phyloP scores from a whole-genome alignment of 2,329 filamentous ascomycete species.

The Zelopaecilomyces penicillatus region DNA sequence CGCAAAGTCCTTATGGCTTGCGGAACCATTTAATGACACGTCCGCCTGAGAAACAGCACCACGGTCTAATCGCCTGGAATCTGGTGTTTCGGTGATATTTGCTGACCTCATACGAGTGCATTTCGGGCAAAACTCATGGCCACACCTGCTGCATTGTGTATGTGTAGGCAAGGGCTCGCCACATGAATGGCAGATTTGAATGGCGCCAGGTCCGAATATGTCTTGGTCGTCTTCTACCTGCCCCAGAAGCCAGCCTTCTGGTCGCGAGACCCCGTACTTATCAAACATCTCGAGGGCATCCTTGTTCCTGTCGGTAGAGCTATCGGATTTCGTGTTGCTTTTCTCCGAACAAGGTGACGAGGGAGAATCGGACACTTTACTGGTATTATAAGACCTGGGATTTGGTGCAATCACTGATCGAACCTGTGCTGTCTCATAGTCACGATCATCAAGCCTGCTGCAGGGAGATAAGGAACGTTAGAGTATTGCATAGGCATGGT shows the following conservation, averaged over 20 bases:
- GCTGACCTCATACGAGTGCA: conserved; percentile 22
- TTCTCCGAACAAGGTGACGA: conserved; percentile 3
- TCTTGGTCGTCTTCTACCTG: conserved; percentile 13
- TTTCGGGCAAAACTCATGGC: conserved; percentile 41
- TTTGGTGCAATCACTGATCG: too few relatives aligned
- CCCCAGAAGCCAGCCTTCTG: conserved; percentile 39
- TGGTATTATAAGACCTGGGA: too few relatives aligned
- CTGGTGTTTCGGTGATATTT: too few relatives aligned
- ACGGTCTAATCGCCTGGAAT: too few relatives aligned
- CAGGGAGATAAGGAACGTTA: too few relatives aligned
- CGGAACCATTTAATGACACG: too few relatives aligned
- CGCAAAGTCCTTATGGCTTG: too few relatives aligned
- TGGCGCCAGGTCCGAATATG: conserved; percentile 14
- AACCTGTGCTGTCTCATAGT: too few relatives aligned
- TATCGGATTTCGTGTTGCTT: conserved; percentile 19
- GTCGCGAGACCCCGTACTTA: conserved; percentile 36
- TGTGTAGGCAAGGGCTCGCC: conserved; percentile 30
- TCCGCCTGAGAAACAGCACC: too few relatives aligned
- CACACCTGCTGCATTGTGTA: conserved; percentile 38
- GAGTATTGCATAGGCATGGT: too few relatives aligned
- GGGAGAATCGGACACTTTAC: not conserved
- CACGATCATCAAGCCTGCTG: too few relatives aligned
- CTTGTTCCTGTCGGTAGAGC: conserved; percentile 27
- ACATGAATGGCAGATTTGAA: conserved; percentile 43
- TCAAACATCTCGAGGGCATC: conserved; percentile 41